phyloP scores from a whole-genome alignment of 2,329 filamentous ascomycete species.

The Neofusicoccum ribis region DNA sequence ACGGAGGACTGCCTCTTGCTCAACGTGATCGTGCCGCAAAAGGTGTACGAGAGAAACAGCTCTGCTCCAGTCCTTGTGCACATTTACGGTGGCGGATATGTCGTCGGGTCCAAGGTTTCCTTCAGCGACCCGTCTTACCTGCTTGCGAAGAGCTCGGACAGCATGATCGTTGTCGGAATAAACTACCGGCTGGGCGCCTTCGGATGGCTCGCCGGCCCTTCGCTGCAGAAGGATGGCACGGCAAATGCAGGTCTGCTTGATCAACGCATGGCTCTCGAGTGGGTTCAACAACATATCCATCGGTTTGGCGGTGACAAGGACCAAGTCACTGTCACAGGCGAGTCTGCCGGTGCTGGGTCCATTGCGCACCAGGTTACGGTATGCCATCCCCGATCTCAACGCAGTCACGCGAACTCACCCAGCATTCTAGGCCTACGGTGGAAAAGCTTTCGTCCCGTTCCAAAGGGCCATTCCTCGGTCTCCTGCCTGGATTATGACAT shows the following conservation, averaged over 20 bases:
- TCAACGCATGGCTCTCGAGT: conserved; percentile 42
- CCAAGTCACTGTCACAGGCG: conserved; percentile 40
- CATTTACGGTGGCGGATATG: conserved; percentile 52
- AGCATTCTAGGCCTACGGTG: conserved; percentile 33
- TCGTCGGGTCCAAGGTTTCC: conserved; percentile 41
- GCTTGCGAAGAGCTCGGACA: conserved; percentile 32
- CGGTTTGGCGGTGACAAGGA: conserved; percentile 41
- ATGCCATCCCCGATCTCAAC: conserved; percentile 22
- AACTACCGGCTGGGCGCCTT: conserved; percentile 50
- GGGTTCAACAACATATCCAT: conserved; percentile 42
- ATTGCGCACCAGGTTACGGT: conserved; percentile 35
- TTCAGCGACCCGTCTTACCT: conserved; percentile 30
- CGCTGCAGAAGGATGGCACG: conserved; percentile 35
- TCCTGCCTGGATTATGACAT: conserved; percentile 40
- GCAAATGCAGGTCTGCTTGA: conserved; percentile 39
- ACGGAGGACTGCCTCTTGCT: conserved; percentile 43
- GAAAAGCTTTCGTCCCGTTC: conserved; percentile 40
- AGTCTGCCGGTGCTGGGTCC: conserved; percentile 39
- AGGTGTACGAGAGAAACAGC: conserved; percentile 32
- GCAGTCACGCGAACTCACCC: too few species aligned
- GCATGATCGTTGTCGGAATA: conserved; percentile 50
- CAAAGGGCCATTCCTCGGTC: conserved; percentile 41
- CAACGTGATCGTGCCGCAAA: conserved; percentile 40
- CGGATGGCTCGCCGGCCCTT: conserved; percentile 37
- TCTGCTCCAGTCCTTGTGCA: conserved; percentile 40